Percentiles rank a stretch among this genome's conserved stretches.
Evolutionary conservation across 768 basidiomycete genomes (phyloP).

Genomic region (Mycena pura): DNA sequence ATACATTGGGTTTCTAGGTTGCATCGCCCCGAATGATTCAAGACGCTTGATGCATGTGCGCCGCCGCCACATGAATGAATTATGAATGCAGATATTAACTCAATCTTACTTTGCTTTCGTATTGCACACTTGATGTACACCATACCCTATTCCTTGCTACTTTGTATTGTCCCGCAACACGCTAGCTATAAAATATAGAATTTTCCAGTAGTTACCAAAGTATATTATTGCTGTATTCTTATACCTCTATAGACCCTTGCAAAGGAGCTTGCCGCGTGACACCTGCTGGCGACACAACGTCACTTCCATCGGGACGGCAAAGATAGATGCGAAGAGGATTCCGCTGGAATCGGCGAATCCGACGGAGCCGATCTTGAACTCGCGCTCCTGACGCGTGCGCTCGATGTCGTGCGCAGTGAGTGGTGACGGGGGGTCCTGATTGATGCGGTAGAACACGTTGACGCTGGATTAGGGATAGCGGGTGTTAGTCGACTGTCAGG

Average conservation of each 20-base stretch:
- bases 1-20: conserved; percentile 37
- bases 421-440: conserved; percentile 68
- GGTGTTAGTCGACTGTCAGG: background rate
- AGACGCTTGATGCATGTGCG: conserved; percentile 38
- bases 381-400: conserved; percentile 74
- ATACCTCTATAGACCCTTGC: conserved; percentile 48
- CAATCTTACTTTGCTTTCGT: background rate
- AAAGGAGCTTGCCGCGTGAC: conserved; percentile 71
- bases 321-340: conserved; percentile 65
- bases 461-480: conserved; percentile 57
- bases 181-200: too few relatives aligned
- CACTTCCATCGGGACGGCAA: conserved; percentile 79
- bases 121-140: too few relatives aligned
- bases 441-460: conserved; percentile 85
- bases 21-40: conserved; percentile 50
- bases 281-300: conserved; percentile 79
- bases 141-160: background rate
- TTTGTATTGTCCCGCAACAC: too few relatives aligned
- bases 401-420: conserved; percentile 57
- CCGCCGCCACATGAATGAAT: too few relatives aligned
- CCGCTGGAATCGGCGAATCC: conserved; percentile 86
- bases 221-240: conserved; percentile 9
- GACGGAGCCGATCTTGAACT: conserved; percentile 90
- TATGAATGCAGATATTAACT: background rate
- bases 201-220: conserved; percentile 13